Conservation (phyloP, 176 grass and related monocot species). For the Bonia amplexicaulis region DNA sequence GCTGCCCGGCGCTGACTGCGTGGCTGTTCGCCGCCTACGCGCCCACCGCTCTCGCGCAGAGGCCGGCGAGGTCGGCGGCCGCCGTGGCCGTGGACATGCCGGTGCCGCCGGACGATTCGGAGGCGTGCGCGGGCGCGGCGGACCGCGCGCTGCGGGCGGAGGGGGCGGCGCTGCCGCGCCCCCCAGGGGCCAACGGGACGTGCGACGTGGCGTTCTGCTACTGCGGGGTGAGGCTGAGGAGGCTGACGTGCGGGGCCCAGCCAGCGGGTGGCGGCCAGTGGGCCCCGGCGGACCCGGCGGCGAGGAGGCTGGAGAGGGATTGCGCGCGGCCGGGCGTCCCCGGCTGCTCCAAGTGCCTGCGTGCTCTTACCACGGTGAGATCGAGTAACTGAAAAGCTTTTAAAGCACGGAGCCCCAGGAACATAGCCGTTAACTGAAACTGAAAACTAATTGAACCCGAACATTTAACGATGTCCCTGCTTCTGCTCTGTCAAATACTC, state of each 20-base stretch:
- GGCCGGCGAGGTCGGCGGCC: not conserved
- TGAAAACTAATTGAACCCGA: not conserved
- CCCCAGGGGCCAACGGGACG: conserved; percentile 51
- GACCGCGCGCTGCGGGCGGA: conserved; percentile 56
- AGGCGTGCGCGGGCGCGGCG: conserved; percentile 44
- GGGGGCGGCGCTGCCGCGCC: conserved; percentile 44
- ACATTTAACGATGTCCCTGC: not conserved
- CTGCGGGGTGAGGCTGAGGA: conserved; percentile 71
- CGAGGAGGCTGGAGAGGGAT: conserved; percentile 45
- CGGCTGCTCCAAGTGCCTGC: conserved; percentile 73
- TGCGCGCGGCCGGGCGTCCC: conserved; percentile 49
- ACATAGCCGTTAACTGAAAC: not conserved
- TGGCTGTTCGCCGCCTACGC: conserved; percentile 90
- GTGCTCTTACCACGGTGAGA: conserved; percentile 63
- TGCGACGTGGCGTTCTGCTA: conserved; percentile 80
- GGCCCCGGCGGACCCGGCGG: conserved; percentile 18
- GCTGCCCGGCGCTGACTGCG: conserved; percentile 82
- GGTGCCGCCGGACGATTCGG: conserved; percentile 52
- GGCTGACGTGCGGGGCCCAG: conserved; percentile 44
- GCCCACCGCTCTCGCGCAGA: conserved; percentile 46
- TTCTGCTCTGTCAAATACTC: not conserved
- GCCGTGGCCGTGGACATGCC: conserved; percentile 52
- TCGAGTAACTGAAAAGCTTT: too few relatives aligned
- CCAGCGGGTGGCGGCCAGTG: conserved; percentile 29
- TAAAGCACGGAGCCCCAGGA: not conserved